A percentile compares a stretch with the other conserved stretches of the same genome.
Evolutionary conservation across 2,329 filamentous ascomycete species (phyloP).

Genomic region (Grosmannia huntii): DNA sequence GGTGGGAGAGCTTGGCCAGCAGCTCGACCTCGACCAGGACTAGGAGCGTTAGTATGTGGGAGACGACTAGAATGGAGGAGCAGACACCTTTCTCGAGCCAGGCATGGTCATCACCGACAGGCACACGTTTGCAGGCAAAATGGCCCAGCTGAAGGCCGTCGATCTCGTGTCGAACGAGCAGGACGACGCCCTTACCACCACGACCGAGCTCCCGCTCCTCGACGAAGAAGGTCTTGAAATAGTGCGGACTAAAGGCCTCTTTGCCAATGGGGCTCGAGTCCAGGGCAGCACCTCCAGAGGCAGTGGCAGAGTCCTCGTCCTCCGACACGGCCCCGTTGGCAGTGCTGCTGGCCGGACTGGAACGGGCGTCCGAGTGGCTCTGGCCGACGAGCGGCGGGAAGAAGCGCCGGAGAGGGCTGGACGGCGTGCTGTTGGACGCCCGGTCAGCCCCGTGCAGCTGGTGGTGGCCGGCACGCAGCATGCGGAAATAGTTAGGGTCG

Average conservation of each 20-base stretch:
- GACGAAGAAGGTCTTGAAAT: conserved; percentile 86
- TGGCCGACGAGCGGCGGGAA: conserved; percentile 27
- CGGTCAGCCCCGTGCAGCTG: conserved; percentile 14
- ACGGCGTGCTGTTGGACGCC: conserved; percentile 33
- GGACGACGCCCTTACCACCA: conserved; percentile 87
- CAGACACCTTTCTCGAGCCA: conserved; percentile 70
- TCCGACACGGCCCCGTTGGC: conserved; percentile 14
- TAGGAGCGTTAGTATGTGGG: neutral
- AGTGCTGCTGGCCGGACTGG: neutral
- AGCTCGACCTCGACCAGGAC: conserved; percentile 86
- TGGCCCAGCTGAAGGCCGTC: conserved; percentile 80
- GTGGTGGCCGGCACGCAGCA: conserved; percentile 53
- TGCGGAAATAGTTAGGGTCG: conserved; percentile 86
- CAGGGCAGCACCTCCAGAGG: neutral
- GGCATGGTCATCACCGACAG: conserved; percentile 84
- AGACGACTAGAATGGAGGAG: neutral
- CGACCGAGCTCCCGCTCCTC: conserved; percentile 77
- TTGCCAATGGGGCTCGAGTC: conserved; percentile 58
- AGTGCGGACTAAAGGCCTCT: conserved; percentile 80
- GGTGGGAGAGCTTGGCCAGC: conserved; percentile 80
- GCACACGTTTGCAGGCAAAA: conserved; percentile 94
- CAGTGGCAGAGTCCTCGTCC: neutral
- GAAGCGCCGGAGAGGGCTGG: conserved; percentile 31
- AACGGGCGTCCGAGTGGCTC: neutral
- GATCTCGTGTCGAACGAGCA: conserved; percentile 85